Evolutionary conservation across 257 asterid species (phyloP), one percentile per base, ranked within the genome.

Genomic region (Haberlea rhodopensis): DNA sequence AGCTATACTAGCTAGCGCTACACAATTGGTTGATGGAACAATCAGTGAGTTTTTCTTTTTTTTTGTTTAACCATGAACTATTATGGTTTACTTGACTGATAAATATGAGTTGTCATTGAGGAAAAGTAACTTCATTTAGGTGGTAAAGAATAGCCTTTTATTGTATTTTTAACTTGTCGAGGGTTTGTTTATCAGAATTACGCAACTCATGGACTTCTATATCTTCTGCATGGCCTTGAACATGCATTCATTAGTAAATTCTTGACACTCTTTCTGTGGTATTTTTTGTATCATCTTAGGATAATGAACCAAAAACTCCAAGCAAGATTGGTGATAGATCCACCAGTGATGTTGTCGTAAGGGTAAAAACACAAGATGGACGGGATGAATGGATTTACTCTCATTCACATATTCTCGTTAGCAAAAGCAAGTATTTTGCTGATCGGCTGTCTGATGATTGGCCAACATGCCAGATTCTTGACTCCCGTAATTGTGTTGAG

Each of bases 381-480:
- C 96, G 98, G 23, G 96, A 91, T 65, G 90, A 87, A 46, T 73
- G 97, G 90, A 74, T 87, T 71, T 87, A 89, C 72, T 85, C 95
- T 57, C 97, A 89, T 69, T 87, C 97, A 5, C 51, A 74, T 15
- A 67, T 87, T 66, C 80, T 89, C 27, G 55, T 75, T 2, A 68
- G 74, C 65, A 82, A 82, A 73, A 80, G 90, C 86, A 82, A 85
- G 75, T 88, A 88, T 69, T 85, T 87, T 60, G 81, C 95, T 25
- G 96, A 91, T 55, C 76, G 96, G 28, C 71, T 91, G 54, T 91
- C 98, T 21, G 95, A 86, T 56, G 55, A 54, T 46, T 86, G 95
- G 95, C 98, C 96, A 1, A 84, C 90, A 20, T 85, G 94, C 80
- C 94, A 88, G 78, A 83, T 88, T 65, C 94, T 91, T 3, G 95